Base-by-base conservation (phyloP, 345 rosid species). In the Citrus trifoliata region DNA sequence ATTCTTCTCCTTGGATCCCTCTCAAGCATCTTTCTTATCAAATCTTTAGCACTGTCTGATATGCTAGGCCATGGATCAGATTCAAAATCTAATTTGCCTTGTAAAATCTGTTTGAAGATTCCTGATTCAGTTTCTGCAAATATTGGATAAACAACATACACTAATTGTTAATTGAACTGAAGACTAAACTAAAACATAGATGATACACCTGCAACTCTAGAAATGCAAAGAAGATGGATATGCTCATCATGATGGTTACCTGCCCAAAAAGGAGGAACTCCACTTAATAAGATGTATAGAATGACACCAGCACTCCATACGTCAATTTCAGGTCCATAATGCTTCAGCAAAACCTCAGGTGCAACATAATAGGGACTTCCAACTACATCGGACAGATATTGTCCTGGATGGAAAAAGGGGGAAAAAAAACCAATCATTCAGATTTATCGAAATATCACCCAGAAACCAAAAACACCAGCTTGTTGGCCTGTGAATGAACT, bases 311-410 rank as follows among this genome's bases (percentile, higher is more conserved):
- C 97, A 62, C 98, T 96, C 99, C 99, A 94, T 70, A 96, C 95
- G 70, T 96, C 99, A 74, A 88, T 82, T 80, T 96, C 92, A 56
- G 95, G 97, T 83, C 99, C 99, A 85, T 96, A 94, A 80, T 84
- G 81, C 82, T 96, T 94, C 10, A 87, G 88, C 77, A 96, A 86
- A 71, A 96, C 98, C 87, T 96, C 99, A 0, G 99, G 99, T 33
- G 99, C 99, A 81, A 96, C 99, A 51, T 96, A 96, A 77, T 93
- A 96, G 16, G 99, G 98, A 82, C 99, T 96, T 73, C 99, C 99
- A 27, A 96, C 99, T 67, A 96, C 98, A 86, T 96, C 99, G 32
- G 79, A 80, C 73, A 93, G 88, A 71, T 82, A 83, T 81, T 94
- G 97, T 73, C 97, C 99, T 94, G 88, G 60, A 86, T 35, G 61